Conservation (phyloP, 441 rosid species). For the Pelargonium citronellum region DNA sequence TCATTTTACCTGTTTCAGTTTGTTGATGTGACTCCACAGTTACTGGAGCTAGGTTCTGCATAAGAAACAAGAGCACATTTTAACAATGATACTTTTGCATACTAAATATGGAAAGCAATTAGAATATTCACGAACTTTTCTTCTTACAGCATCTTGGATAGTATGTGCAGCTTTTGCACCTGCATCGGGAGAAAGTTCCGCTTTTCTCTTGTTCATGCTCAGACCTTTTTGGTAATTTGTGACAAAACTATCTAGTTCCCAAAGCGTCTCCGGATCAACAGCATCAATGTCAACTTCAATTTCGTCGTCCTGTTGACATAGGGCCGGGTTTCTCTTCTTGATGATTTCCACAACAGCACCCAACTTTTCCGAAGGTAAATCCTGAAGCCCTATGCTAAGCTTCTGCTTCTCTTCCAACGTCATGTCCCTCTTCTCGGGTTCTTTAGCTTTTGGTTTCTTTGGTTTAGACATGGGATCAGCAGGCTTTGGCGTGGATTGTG, state of each 20-base stretch:
- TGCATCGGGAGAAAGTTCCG: slow-evolving; percentile 78
- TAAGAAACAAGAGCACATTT: background rate
- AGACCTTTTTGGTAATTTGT: slow-evolving; percentile 86
- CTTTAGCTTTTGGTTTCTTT: slow-evolving; percentile 94
- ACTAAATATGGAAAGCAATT: slow-evolving; percentile 3
- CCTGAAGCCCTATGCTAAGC: slow-evolving; percentile 83
- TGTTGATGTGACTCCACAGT: slow-evolving; percentile 46
- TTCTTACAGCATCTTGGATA: slow-evolving; percentile 48
- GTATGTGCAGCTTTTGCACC: slow-evolving; percentile 56
- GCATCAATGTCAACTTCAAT: slow-evolving; percentile 97
- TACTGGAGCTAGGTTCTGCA: slow-evolving; percentile 45
- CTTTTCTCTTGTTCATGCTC: slow-evolving; percentile 93
- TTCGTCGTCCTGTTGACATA: slow-evolving; percentile 75
- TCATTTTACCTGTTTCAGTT: slow-evolving; percentile 46
- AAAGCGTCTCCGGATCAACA: slow-evolving; percentile 94
- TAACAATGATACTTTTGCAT: background rate
- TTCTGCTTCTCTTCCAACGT: slow-evolving; percentile 97
- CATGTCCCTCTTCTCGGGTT: slow-evolving; percentile 90
- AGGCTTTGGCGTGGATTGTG: slow-evolving; percentile 52
- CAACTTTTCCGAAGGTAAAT: slow-evolving; percentile 83
- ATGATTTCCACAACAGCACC: slow-evolving; percentile 87
- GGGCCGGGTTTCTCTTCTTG: slow-evolving; percentile 77
- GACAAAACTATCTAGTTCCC: slow-evolving; percentile 96
- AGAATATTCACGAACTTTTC: slow-evolving; percentile 2
- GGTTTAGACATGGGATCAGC: slow-evolving; percentile 44